Evolutionary conservation across 495 filamentous ascomycete species (phyloP).

Genomic region (Elasticomyces elasticus): DNA sequence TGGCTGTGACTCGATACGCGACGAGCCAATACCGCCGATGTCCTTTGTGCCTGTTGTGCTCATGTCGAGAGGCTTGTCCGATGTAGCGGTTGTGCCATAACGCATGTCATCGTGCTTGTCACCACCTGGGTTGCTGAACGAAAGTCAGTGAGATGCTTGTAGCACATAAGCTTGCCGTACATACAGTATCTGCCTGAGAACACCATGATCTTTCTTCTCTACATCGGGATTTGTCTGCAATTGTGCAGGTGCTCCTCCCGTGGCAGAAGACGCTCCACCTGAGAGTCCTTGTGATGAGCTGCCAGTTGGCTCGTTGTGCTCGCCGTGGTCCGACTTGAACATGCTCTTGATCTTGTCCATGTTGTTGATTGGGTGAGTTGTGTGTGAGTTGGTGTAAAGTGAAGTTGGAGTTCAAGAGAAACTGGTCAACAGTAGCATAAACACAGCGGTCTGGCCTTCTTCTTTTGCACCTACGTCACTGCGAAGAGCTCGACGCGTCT

Average conservation of each 20-base stretch:
- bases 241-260: neutral
- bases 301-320: conserved; percentile 23
- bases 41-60: neutral
- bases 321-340: conserved; percentile 15
- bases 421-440: neutral
- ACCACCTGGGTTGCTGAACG: neutral
- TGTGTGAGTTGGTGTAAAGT: neutral
- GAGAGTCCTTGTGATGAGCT: neutral
- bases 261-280: too few species aligned
- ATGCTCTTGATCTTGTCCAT: conserved; percentile 31
- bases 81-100: neutral
- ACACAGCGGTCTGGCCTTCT: neutral
- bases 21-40: neutral
- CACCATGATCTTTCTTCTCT: neutral
- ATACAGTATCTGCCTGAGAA: neutral
- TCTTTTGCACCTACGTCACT: neutral
- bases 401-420: neutral
- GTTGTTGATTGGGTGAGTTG: neutral
- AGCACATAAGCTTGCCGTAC: neutral
- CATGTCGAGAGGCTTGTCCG: neutral
- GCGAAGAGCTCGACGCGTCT: neutral
- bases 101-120: conserved; percentile 2
- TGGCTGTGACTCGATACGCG: neutral
- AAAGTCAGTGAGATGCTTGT: neutral
- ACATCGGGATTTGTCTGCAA: neutral